These are phyloP conservation scores for Litchi chinensis DNA, from an alignment of 345 rosid species.

Conservation along the genomic window DNA sequence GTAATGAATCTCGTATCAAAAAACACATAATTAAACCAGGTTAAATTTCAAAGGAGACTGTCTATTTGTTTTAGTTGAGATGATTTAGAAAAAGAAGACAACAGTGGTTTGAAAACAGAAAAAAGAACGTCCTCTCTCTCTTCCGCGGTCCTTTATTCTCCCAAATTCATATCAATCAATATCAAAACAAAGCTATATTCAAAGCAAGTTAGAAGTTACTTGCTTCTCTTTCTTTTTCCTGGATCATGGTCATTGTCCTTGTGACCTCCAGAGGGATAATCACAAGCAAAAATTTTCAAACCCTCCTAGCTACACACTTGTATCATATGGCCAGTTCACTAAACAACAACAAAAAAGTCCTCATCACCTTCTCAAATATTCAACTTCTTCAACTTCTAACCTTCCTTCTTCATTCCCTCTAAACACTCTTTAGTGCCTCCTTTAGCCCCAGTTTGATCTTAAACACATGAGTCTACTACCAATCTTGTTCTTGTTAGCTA, in stretches of 20 bases:
- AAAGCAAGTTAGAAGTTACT: neutral
- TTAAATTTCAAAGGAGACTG: neutral
- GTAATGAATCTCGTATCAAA: neutral
- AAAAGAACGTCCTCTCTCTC: neutral
- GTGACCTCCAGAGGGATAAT: neutral
- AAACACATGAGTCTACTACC: neutral
- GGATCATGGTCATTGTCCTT: neutral
- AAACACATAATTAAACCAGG: neutral
- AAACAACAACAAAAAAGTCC: neutral
- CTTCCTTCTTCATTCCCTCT: neutral
- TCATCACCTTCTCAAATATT: no score
- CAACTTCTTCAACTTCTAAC: neutral
- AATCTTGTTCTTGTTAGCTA: slow-evolving; percentile 13
- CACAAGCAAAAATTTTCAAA: neutral
- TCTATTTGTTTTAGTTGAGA: neutral
- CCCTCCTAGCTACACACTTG: neutral
- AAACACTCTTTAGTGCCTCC: neutral
- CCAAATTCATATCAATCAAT: neutral
- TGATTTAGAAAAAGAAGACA: neutral
- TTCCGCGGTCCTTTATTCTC: neutral
- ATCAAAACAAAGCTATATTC: neutral
- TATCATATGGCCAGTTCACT: neutral
- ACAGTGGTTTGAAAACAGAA: slow-evolving; percentile 13
- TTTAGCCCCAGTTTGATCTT: neutral
- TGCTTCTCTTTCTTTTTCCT: neutral